phyloP scores from a whole-genome alignment of 2,329 filamentous ascomycete genomes.

The Nemania sp. region DNA sequence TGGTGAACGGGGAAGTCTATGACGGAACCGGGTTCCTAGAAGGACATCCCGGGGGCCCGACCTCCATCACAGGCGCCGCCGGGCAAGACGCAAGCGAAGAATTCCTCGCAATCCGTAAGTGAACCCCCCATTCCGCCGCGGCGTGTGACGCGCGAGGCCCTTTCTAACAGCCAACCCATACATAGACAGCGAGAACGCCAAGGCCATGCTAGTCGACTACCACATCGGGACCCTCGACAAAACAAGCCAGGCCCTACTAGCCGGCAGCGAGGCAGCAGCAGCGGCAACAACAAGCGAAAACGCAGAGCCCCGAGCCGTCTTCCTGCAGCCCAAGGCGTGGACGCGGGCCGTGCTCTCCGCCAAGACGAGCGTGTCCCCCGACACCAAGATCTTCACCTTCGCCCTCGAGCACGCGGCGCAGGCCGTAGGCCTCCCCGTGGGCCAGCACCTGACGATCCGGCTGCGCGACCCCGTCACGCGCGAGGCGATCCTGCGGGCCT shows the following conservation, averaged over 20 bases:
- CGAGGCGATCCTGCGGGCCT: slow-evolving; percentile 84
- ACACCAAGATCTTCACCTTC: slow-evolving; percentile 86
- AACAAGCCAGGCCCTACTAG: slow-evolving; percentile 66
- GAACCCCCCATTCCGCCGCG: slow-evolving; percentile 43
- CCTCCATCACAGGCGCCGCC: slow-evolving; percentile 86
- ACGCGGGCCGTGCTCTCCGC: slow-evolving; percentile 75
- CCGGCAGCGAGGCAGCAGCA: slow-evolving; percentile 52
- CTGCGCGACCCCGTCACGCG: slow-evolving; percentile 76
- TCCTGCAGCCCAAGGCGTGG: slow-evolving; percentile 80
- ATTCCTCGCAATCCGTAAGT: slow-evolving; percentile 90
- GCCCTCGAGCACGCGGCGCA: slow-evolving; percentile 78
- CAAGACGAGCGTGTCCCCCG: slow-evolving; percentile 78
- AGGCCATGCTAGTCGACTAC: slow-evolving; percentile 87
- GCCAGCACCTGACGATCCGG: slow-evolving; percentile 89
- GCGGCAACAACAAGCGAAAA: slow-evolving; percentile 50
- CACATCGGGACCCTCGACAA: slow-evolving; percentile 84
- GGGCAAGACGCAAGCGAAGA: slow-evolving; percentile 87
- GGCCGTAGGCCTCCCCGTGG: slow-evolving; percentile 79
- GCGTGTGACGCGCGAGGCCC: slow-evolving; percentile 26
- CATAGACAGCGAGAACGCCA: slow-evolving; percentile 91
- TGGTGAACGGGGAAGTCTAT: slow-evolving; percentile 89
- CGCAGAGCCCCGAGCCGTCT: slow-evolving; percentile 65
- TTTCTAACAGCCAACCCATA: slow-evolving; percentile 52
- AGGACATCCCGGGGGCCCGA: slow-evolving; percentile 85
- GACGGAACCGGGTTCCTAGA: slow-evolving; percentile 85